A percentile compares a stretch with the other conserved stretches of the same genome.
phyloP scores from a whole-genome alignment of 2,329 filamentous ascomycete genomes.

The Paecilomyces variotii region DNA sequence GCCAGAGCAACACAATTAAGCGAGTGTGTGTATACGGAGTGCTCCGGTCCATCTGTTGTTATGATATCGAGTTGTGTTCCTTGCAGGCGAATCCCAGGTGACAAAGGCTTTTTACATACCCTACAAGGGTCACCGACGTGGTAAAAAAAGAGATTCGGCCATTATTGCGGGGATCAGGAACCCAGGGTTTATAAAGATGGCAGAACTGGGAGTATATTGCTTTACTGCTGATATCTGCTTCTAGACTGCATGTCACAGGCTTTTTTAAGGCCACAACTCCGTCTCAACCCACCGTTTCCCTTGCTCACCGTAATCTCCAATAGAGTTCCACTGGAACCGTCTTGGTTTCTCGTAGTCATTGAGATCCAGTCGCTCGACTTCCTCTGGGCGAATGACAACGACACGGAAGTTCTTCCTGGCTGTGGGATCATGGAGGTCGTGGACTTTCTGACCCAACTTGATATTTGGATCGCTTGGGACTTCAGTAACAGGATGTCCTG shows the following conservation, averaged over 20 bases:
- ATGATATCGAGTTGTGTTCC: background rate
- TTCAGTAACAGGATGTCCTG: conserved; percentile 53
- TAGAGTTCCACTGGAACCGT: conserved; percentile 59
- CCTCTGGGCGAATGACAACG: conserved; percentile 73
- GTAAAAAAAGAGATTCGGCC: background rate
- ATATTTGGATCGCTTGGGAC: conserved; percentile 38
- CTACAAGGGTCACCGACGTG: background rate
- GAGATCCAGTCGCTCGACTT: conserved; percentile 68
- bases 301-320: conserved; percentile 28
- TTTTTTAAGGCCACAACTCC: conserved; percentile 57
- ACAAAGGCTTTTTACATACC: background rate
- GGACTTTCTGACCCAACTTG: conserved; percentile 56
- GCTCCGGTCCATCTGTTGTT: background rate
- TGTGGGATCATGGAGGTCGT: conserved; percentile 59
- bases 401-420: conserved; percentile 74
- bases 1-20: background rate
- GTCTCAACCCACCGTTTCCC: conserved; percentile 55
- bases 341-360: conserved; percentile 55
- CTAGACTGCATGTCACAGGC: background rate
- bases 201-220: background rate
- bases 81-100: background rate
- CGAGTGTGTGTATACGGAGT: background rate
- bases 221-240: background rate
- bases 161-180: background rate
- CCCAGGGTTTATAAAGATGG: background rate